Evolutionary conservation across 129 eudicot genomes (phyloP).

Genomic region (Escallonia herrerae): DNA sequence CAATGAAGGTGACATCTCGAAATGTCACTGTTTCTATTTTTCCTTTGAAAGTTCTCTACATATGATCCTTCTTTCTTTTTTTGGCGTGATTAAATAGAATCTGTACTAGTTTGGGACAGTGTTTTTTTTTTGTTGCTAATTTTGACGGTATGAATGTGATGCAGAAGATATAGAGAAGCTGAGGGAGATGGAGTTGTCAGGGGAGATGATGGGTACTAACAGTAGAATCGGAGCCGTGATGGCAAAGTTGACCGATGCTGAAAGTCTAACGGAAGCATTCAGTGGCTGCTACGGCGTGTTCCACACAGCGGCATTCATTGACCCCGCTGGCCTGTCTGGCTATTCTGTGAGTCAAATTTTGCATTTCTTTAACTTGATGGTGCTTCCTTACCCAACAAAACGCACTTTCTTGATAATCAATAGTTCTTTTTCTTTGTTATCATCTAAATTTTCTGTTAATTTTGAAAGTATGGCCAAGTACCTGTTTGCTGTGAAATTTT

Average conservation of each 20-base stretch:
- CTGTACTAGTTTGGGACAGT: no score
- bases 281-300: constrained; percentile 67
- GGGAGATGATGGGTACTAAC: constrained; percentile 40
- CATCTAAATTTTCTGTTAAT: no score
- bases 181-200: constrained; percentile 56
- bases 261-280: constrained; percentile 48
- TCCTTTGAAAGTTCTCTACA: no score
- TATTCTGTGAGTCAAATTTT: constrained; percentile 50
- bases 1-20: constrained; percentile 46
- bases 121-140: neutral
- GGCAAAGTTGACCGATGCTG: constrained; percentile 40
- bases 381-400: no score
- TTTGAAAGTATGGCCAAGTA: no score
- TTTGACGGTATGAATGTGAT: constrained; percentile 4
- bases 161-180: constrained; percentile 62
- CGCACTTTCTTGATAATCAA: no score
- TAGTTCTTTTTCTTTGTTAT: no score
- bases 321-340: constrained; percentile 76
- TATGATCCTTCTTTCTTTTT: no score
- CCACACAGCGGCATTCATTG: constrained; percentile 67
- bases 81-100: no score
- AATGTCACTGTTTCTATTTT: neutral
- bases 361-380: neutral
- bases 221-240: constrained; percentile 40
- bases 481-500: no score